These are phyloP conservation scores for Choiromyces venosus DNA, from an alignment of 495 filamentous ascomycete species.

Conservation along the genomic window DNA sequence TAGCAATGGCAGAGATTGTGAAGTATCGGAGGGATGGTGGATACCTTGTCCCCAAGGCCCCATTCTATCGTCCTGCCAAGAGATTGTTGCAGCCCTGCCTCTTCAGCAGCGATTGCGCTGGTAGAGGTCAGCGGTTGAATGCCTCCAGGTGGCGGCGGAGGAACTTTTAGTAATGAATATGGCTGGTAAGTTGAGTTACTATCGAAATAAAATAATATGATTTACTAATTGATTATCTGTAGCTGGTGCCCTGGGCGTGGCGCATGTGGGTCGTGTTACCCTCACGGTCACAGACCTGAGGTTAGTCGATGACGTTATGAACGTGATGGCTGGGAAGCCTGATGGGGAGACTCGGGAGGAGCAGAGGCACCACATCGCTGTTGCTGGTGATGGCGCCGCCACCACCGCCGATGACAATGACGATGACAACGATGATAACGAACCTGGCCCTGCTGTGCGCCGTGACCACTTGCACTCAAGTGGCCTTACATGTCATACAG, in stretches of 20 bases:
- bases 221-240: not conserved
- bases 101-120: not conserved
- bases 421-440: no score
- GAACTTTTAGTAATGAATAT: not conserved
- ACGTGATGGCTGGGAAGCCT: no score
- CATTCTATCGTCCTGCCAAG: not conserved
- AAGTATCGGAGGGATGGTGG: not conserved
- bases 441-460: no score
- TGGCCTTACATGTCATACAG: no score
- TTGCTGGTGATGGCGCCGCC: no score
- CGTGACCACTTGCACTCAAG: no score
- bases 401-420: no score
- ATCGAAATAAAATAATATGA: not conserved
- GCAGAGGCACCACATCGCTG: no score
- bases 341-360: no score
- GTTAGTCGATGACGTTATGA: no score
- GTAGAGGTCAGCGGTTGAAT: not conserved
- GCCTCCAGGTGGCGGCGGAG: not conserved
- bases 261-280: no score
- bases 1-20: not conserved
- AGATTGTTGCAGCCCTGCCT: not conserved
- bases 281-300: no score
- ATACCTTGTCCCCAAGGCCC: not conserved
- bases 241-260: not conserved
- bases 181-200: not conserved